These are phyloP conservation scores for Maudiozyma pseudohumilis DNA, from an alignment of 805 yeast genomes.

Conservation along the genomic window DNA sequence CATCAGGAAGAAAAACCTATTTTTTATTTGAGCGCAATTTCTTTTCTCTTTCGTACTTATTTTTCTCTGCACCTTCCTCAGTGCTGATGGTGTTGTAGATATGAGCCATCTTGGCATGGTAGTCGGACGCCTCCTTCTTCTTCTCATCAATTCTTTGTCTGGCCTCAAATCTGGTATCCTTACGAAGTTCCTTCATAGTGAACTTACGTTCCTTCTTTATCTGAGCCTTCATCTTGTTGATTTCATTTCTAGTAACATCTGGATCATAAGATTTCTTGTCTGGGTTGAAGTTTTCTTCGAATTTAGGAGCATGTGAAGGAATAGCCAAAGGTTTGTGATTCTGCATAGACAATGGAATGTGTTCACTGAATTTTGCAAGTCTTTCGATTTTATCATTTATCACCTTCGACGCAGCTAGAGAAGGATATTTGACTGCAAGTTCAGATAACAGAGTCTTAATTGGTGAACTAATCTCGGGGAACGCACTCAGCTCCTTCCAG, in stretches of 20 bases:
- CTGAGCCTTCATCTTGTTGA: constrained; percentile 71
- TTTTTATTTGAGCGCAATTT: constrained; percentile 45
- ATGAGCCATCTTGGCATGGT: constrained; percentile 83
- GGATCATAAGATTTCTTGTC: constrained; percentile 87
- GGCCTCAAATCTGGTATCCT: constrained; percentile 77
- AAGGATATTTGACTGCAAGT: constrained; percentile 31
- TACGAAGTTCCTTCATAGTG: constrained; percentile 81
- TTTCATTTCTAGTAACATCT: constrained; percentile 70
- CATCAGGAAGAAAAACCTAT: constrained; percentile 6
- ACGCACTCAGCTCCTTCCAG: constrained; percentile 57
- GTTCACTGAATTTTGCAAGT: constrained; percentile 41
- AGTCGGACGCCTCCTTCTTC: constrained; percentile 62
- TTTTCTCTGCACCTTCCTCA: constrained; percentile 91
- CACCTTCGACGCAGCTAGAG: constrained; percentile 27
- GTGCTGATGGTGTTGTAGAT: constrained; percentile 82
- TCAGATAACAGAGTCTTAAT: constrained; percentile 36
- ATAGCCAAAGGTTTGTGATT: constrained; percentile 76
- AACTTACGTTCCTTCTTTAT: constrained; percentile 87
- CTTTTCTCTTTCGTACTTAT: constrained; percentile 82
- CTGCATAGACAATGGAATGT: constrained; percentile 71
- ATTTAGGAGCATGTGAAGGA: constrained; percentile 78
- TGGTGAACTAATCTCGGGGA: constrained; percentile 48
- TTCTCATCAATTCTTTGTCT: constrained; percentile 74
- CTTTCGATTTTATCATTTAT: constrained; percentile 39
- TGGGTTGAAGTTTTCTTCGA: constrained; percentile 92